Evolutionary conservation across 768 basidiomycete genomes (phyloP), one percentile per base, ranked within the genome.

Genomic region (Leccinellum albellum): DNA sequence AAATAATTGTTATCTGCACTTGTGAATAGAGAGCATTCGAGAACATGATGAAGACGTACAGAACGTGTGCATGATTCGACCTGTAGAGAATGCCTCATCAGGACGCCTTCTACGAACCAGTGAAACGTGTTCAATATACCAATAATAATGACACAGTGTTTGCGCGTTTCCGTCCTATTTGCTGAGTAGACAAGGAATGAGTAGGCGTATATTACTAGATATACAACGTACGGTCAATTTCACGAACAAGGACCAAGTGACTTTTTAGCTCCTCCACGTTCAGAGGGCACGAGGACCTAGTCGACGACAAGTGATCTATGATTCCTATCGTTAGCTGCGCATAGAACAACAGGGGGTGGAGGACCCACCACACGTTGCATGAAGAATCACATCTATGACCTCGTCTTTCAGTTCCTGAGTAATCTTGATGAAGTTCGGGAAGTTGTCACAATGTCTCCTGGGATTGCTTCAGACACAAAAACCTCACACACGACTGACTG

Each of bases 401-500:
- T 73, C 70, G 17, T 68, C 50, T 32, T 68, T 65, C 53, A 74
- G 49, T 2, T 61, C 53, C 42, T 57, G 32, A 12, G 68, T 68
- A 12, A 72, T 54, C 4, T 58, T 17, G n/a, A 68, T 65, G 29
- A 66, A 61, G 33, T 61, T 61, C 0, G 73, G 72, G 55, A 61
- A 73, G 14, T 65, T 47, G 50, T 70, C 63, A 65, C 75, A 76
- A 54, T 76, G 76, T 6, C 21, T 57, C 75, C 75, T 76, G 45
- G 5, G 15, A 17, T 32, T 2, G 23, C 14, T 9, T 68, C 26
- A 60, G 42, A 51, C 32, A 45, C 5, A 17, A 20, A 51, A 7
- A 10, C 1, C 23, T 32, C n/a, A 37, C 6, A 29, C 24, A 4
- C 2, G 15, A 50, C 40, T n/a, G 13, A 24, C 40, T 54, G 4